A percentile compares a stretch with the other conserved stretches of the same genome.
Evolutionary conservation across 2,329 filamentous ascomycete species (phyloP).

Genomic region (Trichoderma harzianum): DNA sequence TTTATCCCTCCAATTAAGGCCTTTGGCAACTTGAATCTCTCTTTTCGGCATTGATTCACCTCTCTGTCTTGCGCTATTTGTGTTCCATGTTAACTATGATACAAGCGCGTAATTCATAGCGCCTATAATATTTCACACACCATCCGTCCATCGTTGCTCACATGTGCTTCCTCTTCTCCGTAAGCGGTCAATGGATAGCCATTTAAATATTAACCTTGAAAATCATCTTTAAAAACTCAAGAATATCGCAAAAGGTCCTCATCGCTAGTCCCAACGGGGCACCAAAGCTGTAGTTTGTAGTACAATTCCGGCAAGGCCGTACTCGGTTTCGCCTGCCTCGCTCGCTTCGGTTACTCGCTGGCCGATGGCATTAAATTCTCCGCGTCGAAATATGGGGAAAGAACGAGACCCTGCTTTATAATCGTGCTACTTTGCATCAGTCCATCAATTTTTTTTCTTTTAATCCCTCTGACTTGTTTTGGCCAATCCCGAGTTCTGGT

Average conservation of each 20-base stretch:
- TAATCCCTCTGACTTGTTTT: background rate
- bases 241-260: background rate
- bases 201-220: background rate
- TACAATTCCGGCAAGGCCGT: background rate
- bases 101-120: background rate
- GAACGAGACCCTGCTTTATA: background rate
- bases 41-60: background rate
- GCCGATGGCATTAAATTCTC: background rate
- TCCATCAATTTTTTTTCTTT: background rate
- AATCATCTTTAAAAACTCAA: background rate
- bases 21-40: background rate
- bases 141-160: background rate
- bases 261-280: background rate
- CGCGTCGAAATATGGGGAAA: background rate
- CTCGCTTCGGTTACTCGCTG: background rate
- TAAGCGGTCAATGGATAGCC: background rate
- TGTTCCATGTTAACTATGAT: background rate
- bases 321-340: background rate
- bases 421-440: background rate
- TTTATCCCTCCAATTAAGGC: background rate
- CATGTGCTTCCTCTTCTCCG: too few relatives aligned
- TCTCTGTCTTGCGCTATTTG: background rate
- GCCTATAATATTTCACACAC: background rate
- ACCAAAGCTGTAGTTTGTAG: background rate
- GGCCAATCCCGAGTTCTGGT: background rate